Percentiles rank a stretch among this genome's conserved stretches.
Conservation (phyloP, 305 asterid species). For the Rubia occidens region DNA sequence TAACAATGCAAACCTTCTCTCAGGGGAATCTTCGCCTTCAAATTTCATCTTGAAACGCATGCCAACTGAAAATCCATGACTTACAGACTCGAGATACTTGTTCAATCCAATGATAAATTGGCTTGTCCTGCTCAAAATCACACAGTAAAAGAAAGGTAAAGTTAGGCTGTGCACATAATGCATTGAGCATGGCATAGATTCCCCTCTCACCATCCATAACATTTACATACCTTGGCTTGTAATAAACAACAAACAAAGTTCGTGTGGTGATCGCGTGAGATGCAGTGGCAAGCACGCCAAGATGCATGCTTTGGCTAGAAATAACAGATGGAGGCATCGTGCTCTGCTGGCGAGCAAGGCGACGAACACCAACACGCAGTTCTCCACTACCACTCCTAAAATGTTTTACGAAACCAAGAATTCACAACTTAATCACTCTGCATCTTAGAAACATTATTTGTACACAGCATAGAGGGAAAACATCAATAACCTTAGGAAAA, state of each 20-base stretch:
- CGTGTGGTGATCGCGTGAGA: slow-evolving; percentile 69
- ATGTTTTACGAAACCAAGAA: background rate
- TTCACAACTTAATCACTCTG: background rate
- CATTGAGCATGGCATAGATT: background rate
- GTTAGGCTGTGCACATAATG: background rate
- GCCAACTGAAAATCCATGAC: slow-evolving; percentile 50
- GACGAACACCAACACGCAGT: slow-evolving; percentile 70
- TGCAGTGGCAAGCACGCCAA: slow-evolving; percentile 86
- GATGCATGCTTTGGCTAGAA: slow-evolving; percentile 89
- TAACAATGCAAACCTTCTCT: slow-evolving; percentile 43
- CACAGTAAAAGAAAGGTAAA: background rate
- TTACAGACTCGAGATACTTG: slow-evolving; percentile 54
- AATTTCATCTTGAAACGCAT: slow-evolving; percentile 80
- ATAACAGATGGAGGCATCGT: slow-evolving; percentile 67
- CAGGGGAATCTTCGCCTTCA: slow-evolving; percentile 80
- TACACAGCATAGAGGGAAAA: background rate
- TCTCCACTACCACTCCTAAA: slow-evolving; percentile 60
- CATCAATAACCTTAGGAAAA: slow-evolving; percentile 56
- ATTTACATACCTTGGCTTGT: slow-evolving; percentile 63
- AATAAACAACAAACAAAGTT: slow-evolving; percentile 57
- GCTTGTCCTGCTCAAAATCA: slow-evolving; percentile 32
- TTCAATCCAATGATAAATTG: slow-evolving; percentile 54
- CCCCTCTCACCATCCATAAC: background rate
- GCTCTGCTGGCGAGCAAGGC: slow-evolving; percentile 54
- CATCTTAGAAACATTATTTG: background rate